Evolutionary conservation across 1,284 basidiomycete genomes (phyloP).

Genomic region (Coriolopsis trogii): DNA sequence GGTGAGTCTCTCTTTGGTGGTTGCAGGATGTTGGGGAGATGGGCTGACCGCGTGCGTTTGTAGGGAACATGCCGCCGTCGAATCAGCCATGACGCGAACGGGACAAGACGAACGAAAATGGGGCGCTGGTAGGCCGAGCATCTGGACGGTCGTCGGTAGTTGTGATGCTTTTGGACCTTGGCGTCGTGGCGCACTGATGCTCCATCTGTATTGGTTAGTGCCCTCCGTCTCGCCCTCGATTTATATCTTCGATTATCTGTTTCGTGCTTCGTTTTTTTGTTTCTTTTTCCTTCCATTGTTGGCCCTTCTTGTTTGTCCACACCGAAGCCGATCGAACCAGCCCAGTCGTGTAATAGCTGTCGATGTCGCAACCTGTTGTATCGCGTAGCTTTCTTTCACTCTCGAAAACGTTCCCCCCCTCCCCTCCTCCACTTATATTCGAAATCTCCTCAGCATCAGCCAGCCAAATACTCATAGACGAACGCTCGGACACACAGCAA

Average conservation of each 20-base stretch:
- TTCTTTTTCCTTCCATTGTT: neutral
- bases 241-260: too few relatives aligned
- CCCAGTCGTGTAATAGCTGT: constrained; percentile 25
- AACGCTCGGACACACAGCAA: too few relatives aligned
- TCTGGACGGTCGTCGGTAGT: neutral
- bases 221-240: too few relatives aligned
- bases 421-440: neutral
- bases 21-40: neutral
- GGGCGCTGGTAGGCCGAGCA: neutral
- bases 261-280: too few relatives aligned
- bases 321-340: too few relatives aligned
- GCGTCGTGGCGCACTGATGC: too few relatives aligned
- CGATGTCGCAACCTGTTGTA: constrained; percentile 28
- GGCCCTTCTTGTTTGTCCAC: constrained; percentile 12
- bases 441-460: neutral
- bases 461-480: neutral
- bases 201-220: too few relatives aligned
- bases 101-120: neutral
- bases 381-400: constrained; percentile 25
- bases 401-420: neutral
- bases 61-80: constrained; percentile 28
- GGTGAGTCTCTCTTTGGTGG: constrained; percentile 32
- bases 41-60: neutral
- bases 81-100: constrained; percentile 13
- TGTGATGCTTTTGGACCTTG: too few relatives aligned